Percentiles rank a stretch among this genome's conserved stretches.
phyloP scores from a whole-genome alignment of 129 eudicot genomes.

The Gnaphalium uliginosum region DNA sequence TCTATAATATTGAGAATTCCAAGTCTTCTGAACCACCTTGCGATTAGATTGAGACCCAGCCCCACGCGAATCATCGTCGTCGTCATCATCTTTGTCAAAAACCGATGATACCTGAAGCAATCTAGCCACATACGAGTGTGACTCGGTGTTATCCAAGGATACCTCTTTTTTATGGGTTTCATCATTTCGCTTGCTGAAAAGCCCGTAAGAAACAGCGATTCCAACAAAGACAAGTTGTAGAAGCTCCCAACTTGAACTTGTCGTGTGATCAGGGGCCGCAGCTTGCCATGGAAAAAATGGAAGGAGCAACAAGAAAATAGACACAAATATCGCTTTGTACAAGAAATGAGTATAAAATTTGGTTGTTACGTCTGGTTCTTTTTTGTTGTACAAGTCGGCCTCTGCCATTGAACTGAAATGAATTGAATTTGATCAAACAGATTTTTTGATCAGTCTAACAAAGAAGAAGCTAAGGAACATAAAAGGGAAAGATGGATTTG shows the following conservation, averaged over 20 bases:
- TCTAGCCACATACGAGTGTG: conserved; percentile 59
- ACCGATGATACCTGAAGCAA: conserved; percentile 85
- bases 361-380: conserved; percentile 48
- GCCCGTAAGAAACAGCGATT: conserved; percentile 91
- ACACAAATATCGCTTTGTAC: conserved; percentile 56
- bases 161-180: conserved; percentile 31
- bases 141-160: conserved; percentile 24
- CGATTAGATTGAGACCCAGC: conserved; percentile 21
- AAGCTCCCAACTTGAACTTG: conserved; percentile 75
- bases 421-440: conserved; percentile 8
- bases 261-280: conserved; percentile 52
- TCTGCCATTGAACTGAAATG: conserved; percentile 62
- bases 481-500: conserved; percentile 14
- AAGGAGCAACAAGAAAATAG: conserved; percentile 53
- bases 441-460: conserved; percentile 15
- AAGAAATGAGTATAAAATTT: conserved; percentile 63
- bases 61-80: conserved; percentile 14
- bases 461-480: conserved; percentile 2
- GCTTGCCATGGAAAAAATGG: conserved; percentile 71
- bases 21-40: conserved; percentile 52
- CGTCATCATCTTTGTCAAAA: conserved; percentile 78
- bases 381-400: conserved; percentile 35
- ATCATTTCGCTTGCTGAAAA: conserved; percentile 70
- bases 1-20: conserved; percentile 75
- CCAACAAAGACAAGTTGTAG: conserved; percentile 87